Base-by-base conservation (phyloP, 331 rosid species). In the Phaseolus coccineus region DNA sequence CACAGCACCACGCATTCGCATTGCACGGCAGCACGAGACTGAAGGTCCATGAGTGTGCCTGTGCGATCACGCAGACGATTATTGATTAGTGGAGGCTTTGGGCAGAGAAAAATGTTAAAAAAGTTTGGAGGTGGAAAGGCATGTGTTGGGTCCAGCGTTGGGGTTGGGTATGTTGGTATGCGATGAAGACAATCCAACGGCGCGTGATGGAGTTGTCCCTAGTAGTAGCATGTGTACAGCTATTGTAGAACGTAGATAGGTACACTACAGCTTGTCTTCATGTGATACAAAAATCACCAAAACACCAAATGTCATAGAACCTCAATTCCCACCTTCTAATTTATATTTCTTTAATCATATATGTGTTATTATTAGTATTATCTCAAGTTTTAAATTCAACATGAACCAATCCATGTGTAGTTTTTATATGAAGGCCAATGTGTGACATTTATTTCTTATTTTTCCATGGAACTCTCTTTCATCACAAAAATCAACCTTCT, bases 11-110 rank as follows among this genome's bases (percentile, higher is more conserved):
- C 66, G 1, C 33, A 13, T 67, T 33, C 22, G 2, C 69, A 77
- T 87, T 81, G 84, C 84, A 81, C 84, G 88, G 90, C 58, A 84
- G 69, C 92, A 84, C 88, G 92, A 84, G 92, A 86, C 90, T 39
- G 56, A 35, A 72, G 66, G 88, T 88, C 92, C 16, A 69, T 88
- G 92, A 88, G 69, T 84, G 90, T 70, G 78, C 86, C 77, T 64
- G 79, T 79, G 91, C 82, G 69, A 15, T 53, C 3, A 10, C 24
- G 5, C 46, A 64, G 8, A 28, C 40, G 68, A 78, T 69, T 15
- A 3, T 59, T 70, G 22, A 50, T 63, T 6, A 28, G 63, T 8
- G 52, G 63, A 35, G 42, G 33, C 67, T 25, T 19, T 8, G 35
- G 39, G 31, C 56, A 6, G 1, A 19, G 33, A 2, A 12, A 56